Base-by-base conservation (phyloP, 2,329 filamentous ascomycete species). In the Sarocladium brachiariae region DNA sequence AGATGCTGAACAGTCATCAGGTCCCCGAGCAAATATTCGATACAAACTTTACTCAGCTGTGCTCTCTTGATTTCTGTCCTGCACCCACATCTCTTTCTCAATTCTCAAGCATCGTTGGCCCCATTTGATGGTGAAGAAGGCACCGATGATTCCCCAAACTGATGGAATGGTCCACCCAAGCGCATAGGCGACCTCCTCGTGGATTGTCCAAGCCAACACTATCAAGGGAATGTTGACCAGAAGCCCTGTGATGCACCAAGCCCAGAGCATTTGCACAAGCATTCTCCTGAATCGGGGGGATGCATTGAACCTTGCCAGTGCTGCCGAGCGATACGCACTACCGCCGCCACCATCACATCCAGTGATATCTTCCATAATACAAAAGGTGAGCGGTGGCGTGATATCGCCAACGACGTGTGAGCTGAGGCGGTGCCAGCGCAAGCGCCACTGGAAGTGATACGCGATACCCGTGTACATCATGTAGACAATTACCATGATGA, bases 281-380 rank as follows among this genome's bases (percentile, higher is more conserved):
- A 62, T 59, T 47, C 57, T 53, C 13, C 58, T 45, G 52, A 62
- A 62, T 21, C 57, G 33, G 1, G 58, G 57, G 46, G 56, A 59
- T 2, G 58, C 57, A 48, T 56, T 57, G 41, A 59, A 62, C 49
- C 59, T 53, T 2, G 54, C 59, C 25, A 59, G 52, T 38, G 54
- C 52, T 1, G 56, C 57, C 35, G 59, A 52, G 24, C 59, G 54
- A 30, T 59, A 62, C 1, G 53, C 51, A 34, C 48, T 54, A 9
- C 53, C 53, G 5, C 76, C 78, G 6, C 70, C 75, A n/a, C 78
- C 79, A 57, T 83, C 80, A 5, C 83, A 80, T 2, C 75, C 77
- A 8, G 82, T 73, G 25, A 83, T 73, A 55, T 84, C 80, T 62
- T 83, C 80, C 27, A 82, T 74, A 25, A 83, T 66, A 23, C 77